phyloP scores from a whole-genome alignment of 306 rosid species.

The Cicer yamashitae region DNA sequence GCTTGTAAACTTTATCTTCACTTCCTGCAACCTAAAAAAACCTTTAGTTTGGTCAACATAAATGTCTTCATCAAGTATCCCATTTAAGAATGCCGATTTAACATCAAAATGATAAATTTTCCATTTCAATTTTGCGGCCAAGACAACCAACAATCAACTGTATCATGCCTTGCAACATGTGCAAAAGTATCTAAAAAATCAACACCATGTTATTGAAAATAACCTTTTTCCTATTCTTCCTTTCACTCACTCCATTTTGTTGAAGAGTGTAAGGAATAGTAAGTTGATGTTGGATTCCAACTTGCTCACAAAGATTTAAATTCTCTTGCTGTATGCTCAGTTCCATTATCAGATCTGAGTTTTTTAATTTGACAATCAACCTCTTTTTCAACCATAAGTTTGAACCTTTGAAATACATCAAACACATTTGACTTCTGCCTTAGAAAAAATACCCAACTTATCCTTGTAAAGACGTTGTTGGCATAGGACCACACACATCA shows the following conservation, averaged over 20 bases:
- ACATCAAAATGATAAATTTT: neutral
- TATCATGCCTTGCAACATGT: neutral
- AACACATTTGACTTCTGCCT: neutral
- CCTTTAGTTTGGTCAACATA: no score
- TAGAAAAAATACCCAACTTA: neutral
- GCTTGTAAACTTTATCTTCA: neutral
- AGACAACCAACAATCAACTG: neutral
- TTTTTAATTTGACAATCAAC: neutral
- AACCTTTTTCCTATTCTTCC: neutral
- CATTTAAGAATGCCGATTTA: no score
- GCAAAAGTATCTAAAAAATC: no score
- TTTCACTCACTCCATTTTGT: neutral
- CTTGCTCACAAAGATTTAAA: neutral
- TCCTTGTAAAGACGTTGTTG: neutral
- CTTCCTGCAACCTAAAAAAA: no score
- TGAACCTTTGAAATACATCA: neutral
- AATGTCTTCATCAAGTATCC: no score
- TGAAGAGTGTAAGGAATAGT: neutral
- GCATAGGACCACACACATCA: no score
- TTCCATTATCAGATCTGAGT: neutral
- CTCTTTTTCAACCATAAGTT: neutral
- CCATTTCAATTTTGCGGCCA: neutral
- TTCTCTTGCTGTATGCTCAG: neutral
- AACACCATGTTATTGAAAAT: no score
- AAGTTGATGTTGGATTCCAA: neutral